These are phyloP conservation scores for Torulaspora pretoriensis DNA, from an alignment of 1,139 yeast genomes.

Conservation along the genomic window DNA sequence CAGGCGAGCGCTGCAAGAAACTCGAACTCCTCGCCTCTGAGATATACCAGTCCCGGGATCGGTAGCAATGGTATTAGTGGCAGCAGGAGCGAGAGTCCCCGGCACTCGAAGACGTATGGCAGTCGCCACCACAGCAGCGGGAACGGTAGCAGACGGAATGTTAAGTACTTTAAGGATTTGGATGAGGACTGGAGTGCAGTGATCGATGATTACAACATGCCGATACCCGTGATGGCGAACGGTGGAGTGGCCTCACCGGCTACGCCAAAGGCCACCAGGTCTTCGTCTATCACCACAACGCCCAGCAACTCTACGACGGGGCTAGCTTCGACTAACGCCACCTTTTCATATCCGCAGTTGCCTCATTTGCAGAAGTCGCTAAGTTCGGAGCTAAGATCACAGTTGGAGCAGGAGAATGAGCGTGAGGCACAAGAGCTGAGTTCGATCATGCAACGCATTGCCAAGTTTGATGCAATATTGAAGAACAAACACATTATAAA, in stretches of 20 bases:
- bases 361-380: slow-evolving; percentile 29
- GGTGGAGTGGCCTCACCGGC: slow-evolving; percentile 26
- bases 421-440: slow-evolving; percentile 53
- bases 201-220: slow-evolving; percentile 46
- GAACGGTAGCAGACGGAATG: slow-evolving; percentile 15
- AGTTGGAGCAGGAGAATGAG: slow-evolving; percentile 32
- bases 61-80: slow-evolving; percentile 10
- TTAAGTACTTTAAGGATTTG: slow-evolving; percentile 50
- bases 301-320: slow-evolving; percentile 35
- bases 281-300: slow-evolving; percentile 16
- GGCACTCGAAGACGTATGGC: slow-evolving; percentile 14
- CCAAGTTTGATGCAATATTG: slow-evolving; percentile 62
- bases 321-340: slow-evolving; percentile 11
- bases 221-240: slow-evolving; percentile 42
- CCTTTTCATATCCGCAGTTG: slow-evolving; percentile 34
- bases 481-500: slow-evolving; percentile 57
- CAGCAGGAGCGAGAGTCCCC: slow-evolving; percentile 17
- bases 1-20: slow-evolving; percentile 21
- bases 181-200: slow-evolving; percentile 95
- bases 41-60: slow-evolving; percentile 23
- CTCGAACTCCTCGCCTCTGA: slow-evolving; percentile 26
- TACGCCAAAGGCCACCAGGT: slow-evolving; percentile 15
- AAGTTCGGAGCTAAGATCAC: slow-evolving; percentile 31
- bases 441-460: slow-evolving; percentile 56
- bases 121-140: slow-evolving; percentile 18